Percentiles rank a stretch among this genome's conserved stretches.
Evolutionary conservation across 2,329 filamentous ascomycete genomes (phyloP).

Genomic region (Triangularia verruculosa): DNA sequence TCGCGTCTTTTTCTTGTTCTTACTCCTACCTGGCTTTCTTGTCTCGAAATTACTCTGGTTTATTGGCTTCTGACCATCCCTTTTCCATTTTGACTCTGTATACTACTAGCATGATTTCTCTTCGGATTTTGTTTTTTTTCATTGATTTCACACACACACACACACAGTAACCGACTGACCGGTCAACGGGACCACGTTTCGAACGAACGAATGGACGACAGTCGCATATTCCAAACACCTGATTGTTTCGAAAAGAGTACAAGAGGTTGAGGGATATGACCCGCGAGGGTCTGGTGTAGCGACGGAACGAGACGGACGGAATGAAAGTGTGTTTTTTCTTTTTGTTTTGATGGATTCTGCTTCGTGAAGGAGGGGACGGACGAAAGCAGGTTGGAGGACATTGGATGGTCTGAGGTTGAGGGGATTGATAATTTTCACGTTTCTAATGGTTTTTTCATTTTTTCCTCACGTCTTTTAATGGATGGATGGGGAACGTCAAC

Average conservation of each 20-base stretch:
- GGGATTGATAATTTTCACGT: neutral
- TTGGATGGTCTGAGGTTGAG: neutral
- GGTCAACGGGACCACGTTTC: neutral
- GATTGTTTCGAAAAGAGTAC: neutral
- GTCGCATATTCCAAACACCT: neutral
- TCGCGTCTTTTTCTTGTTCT: conserved; percentile 13
- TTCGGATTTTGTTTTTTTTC: neutral
- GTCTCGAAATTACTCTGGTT: neutral
- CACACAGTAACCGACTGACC: neutral
- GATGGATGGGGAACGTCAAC: neutral
- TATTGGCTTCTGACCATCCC: neutral
- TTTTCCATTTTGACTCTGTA: neutral
- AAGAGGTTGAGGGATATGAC: neutral
- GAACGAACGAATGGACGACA: neutral
- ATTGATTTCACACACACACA: neutral
- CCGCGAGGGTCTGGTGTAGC: conserved; percentile 11
- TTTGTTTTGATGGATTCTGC: neutral
- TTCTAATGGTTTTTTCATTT: neutral
- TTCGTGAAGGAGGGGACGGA: neutral
- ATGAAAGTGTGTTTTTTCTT: conserved; percentile 1
- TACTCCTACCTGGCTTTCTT: conserved; percentile 5
- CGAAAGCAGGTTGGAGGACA: neutral
- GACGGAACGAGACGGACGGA: neutral
- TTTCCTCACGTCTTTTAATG: neutral
- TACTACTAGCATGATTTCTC: neutral